phyloP scores from a whole-genome alignment of 2,329 filamentous ascomycete genomes.

The Rutstroemia sp. region DNA sequence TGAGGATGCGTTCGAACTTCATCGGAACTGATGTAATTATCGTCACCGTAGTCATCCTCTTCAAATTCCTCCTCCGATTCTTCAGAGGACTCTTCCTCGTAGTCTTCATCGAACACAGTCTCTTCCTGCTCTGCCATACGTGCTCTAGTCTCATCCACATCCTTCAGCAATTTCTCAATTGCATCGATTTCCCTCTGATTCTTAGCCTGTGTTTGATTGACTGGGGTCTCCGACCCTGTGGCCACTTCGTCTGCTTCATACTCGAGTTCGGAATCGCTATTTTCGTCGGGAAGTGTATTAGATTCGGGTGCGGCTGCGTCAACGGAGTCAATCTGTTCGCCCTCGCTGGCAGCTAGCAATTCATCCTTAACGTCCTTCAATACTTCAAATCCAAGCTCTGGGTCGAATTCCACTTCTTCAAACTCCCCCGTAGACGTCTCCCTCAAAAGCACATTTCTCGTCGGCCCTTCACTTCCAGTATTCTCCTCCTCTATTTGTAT shows the following conservation, averaged over 20 bases:
- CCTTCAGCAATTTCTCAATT: constrained; percentile 25
- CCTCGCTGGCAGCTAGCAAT: neutral
- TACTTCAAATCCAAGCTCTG: constrained; percentile 24
- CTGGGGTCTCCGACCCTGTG: constrained; percentile 6
- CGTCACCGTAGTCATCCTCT: constrained; percentile 20
- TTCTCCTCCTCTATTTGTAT: constrained; percentile 27
- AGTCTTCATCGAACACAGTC: constrained; percentile 17
- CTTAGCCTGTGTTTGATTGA: constrained; percentile 19
- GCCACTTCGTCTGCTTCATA: constrained; percentile 29
- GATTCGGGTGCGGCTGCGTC: too few species aligned
- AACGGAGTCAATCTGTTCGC: neutral
- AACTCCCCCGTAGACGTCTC: constrained; percentile 48
- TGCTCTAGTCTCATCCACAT: constrained; percentile 26
- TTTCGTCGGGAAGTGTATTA: neutral
- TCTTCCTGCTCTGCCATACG: constrained; percentile 22
- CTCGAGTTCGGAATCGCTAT: constrained; percentile 19
- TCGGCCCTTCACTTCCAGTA: constrained; percentile 43
- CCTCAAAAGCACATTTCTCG: constrained; percentile 41
- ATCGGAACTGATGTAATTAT: constrained; percentile 26
- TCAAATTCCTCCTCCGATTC: constrained; percentile 24
- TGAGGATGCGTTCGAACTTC: constrained; percentile 62
- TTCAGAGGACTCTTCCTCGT: constrained; percentile 15
- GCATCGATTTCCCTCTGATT: constrained; percentile 29
- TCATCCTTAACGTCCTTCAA: constrained; percentile 24
- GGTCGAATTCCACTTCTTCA: constrained; percentile 49